phyloP scores from a whole-genome alignment of 305 asterid species.

The Fraxinus floribunda region DNA sequence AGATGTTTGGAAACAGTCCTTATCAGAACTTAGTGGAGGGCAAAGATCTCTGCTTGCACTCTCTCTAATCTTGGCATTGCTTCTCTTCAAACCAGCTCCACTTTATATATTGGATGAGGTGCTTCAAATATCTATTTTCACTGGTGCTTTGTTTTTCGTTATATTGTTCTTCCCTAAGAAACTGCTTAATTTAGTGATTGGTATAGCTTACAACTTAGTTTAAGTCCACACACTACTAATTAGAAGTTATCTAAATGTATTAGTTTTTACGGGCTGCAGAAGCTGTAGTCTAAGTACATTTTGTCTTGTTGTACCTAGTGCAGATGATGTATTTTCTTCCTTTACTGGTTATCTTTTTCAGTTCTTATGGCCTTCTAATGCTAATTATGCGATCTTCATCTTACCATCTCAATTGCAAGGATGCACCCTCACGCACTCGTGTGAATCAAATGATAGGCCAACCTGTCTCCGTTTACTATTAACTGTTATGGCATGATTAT shows the following conservation, averaged over 20 bases:
- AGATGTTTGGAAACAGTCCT: conserved; percentile 93
- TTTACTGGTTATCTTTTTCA: not conserved
- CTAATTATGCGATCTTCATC: too few species aligned
- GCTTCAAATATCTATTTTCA: conserved; percentile 18
- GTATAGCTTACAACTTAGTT: not conserved
- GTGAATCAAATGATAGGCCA: not conserved
- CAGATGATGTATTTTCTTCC: conserved; percentile 6
- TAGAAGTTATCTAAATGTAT: not conserved
- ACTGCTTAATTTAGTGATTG: not conserved
- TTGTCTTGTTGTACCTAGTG: conserved; percentile 6
- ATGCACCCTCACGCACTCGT: not conserved
- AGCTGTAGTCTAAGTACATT: not conserved
- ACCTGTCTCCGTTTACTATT: not conserved
- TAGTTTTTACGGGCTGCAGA: not conserved
- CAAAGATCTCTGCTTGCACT: conserved; percentile 96
- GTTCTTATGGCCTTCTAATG: not conserved
- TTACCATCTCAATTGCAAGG: too few species aligned
- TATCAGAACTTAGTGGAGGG: conserved; percentile 98
- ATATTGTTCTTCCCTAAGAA: not conserved
- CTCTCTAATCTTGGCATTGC: conserved; percentile 90
- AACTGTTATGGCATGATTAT: not conserved
- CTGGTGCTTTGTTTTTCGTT: not conserved
- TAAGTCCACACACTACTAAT: not conserved
- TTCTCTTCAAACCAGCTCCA: conserved; percentile 96
- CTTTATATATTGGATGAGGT: conserved; percentile 97